Base-by-base conservation (phyloP, 2,329 filamentous ascomycete species). In the Stemphylium lycopersici region DNA sequence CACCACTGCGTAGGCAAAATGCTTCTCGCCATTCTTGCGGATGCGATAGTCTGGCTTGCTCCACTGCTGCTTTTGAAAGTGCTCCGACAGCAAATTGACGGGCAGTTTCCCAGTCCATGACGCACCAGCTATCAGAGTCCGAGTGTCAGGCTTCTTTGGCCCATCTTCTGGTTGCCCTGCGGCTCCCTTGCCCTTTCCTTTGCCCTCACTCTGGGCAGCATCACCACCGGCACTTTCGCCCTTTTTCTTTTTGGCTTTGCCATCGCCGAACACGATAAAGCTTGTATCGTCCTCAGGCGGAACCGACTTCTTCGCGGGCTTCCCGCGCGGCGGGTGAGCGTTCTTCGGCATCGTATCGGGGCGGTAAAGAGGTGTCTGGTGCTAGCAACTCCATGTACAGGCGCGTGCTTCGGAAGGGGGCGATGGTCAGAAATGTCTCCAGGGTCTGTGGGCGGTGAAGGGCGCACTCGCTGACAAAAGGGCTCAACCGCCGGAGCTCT, bases 71-170 rank as follows among this genome's bases (percentile, higher is more conserved):
- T 93, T 96, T 78, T 96, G 92, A 68, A 93, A 97, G 77, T 96
- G 90, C 80, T 98, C 95, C 32, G 90, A 91, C 60, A 98, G 84
- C 67, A 98, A 83, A 72, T 96, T 97, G 61, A 97, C 90, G 1
- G 95, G 95, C 29, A 99, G 80, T 75, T 99, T 99, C 36, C 95
- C 95, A 0, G 95, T 99, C 95, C 95, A 99, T 65, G 92, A 97
- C 54, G 91, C 87, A 43, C 95, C 95, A 37, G 92, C 95, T 69
- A 99, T 96, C 62, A 99, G 80, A 65, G 96, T 91, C 75, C 84
- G 79, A 18, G 83, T 84, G 43, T 85, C 81, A 36, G 85, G 84
- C 64, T 83, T 85, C 72, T 85, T 86, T n/a, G 79, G 80, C 6
- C 72, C 76, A 43, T 78, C 74, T 45, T 74, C 74, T 24, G 67